Evolutionary conservation across 2,329 filamentous ascomycete genomes (phyloP).

Genomic region (Colletotrichum tamarilloi): DNA sequence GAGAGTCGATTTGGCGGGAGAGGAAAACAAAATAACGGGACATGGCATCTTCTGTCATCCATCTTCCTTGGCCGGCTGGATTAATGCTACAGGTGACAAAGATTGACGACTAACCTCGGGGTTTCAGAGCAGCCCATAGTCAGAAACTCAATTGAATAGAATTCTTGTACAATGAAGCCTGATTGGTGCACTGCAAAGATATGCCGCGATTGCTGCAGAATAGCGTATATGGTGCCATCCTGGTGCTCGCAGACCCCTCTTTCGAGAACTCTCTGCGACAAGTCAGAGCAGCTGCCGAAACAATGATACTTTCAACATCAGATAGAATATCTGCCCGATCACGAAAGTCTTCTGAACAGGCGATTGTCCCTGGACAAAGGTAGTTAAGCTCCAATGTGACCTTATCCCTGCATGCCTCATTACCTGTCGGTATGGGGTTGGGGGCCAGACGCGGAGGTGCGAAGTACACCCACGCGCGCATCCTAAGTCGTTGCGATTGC

Average conservation of each 20-base stretch:
- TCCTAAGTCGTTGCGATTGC: conserved; percentile 4
- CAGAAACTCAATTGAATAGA: neutral
- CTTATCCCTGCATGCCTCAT: conserved; percentile 2
- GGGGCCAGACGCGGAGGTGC: neutral
- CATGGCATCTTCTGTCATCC: no score
- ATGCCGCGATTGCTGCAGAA: neutral
- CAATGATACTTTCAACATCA: neutral
- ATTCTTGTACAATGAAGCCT: neutral
- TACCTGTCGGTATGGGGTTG: neutral
- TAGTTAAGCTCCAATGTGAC: neutral
- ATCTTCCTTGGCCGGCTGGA: neutral
- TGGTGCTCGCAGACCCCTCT: neutral
- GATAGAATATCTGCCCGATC: neutral
- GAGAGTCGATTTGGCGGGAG: no score
- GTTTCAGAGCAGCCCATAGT: neutral
- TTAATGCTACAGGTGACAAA: neutral
- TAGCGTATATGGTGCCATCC: conserved; percentile 3
- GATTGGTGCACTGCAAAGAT: neutral
- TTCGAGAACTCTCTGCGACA: neutral
- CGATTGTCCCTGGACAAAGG: neutral
- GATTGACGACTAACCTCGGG: no score
- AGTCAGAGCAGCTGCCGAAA: neutral
- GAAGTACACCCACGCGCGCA: neutral
- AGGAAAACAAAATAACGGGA: no score
- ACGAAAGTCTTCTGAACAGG: neutral